Evolutionary conservation across 345 rosid species (phyloP), one percentile per base, ranked within the genome.

Genomic region (Draba incana): DNA sequence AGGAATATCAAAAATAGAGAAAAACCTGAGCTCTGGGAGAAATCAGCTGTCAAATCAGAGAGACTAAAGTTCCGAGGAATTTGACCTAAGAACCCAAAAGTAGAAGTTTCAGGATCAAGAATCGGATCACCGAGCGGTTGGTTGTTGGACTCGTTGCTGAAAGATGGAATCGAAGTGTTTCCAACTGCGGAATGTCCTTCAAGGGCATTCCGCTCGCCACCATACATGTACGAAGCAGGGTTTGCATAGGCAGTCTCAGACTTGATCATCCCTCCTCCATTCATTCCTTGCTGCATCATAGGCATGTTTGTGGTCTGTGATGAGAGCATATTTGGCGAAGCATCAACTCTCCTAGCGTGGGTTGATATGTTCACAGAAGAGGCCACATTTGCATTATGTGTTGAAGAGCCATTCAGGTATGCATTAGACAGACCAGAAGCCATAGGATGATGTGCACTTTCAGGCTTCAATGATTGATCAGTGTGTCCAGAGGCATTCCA

Each of bases 31-130:
- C 92, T 89, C 71, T 91, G 97, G 16, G 90, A 75, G 76, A 85
- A 95, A 67, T 89, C 92, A 15, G 96, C 96, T 2, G 98, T 81
- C 73, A 95, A 71, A 84, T 95, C 99, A 45, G 98, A 88, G 13
- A 95, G 89, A 79, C 98, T 95, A 82, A 95, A 89, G 80, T 65
- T 85, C 64, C 88, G 81, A 77, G 98, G 89, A 58, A 95, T 86
- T 65, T 82, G 89, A 74, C 85, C 84, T 79, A 95, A 70, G 75
- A 81, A 80, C 69, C 98, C 99, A 78, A 82, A 86, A 28, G 88
- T 76, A 66, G 96, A 77, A 67, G 80, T 65, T 71, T 89, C 97
- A 15, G 86, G 80, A 73, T 95, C 98, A 75, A 88, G 72, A 66
- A 88, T 81, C 48, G 87, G 42, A 52, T 92, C 98, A 68, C 79